A percentile compares a stretch with the other conserved stretches of the same genome.
Conservation (phyloP, 768 basidiomycete species). For the Lactarius deliciosus region DNA sequence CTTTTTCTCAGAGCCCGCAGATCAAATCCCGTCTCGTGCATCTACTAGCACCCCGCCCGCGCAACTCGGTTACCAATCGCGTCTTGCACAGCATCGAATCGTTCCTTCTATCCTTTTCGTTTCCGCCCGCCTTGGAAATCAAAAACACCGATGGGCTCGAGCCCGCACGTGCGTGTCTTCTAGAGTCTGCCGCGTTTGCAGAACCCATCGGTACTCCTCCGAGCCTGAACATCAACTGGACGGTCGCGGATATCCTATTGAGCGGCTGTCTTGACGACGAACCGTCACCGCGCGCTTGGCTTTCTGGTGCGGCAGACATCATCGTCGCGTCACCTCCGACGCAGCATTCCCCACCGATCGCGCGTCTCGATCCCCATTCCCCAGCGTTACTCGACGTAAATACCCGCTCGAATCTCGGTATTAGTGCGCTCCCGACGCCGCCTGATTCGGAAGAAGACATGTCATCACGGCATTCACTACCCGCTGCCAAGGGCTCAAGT, state of each 20-base stretch:
- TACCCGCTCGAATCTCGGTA: background rate
- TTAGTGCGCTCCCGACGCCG: conserved; percentile 33
- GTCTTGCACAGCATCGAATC: conserved; percentile 39
- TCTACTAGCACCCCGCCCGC: conserved; percentile 34
- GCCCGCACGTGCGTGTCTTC: conserved; percentile 14
- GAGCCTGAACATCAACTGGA: conserved; percentile 33
- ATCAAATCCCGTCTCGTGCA: conserved; percentile 36
- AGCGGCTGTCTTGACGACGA: conserved; percentile 38
- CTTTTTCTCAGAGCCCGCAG: conserved; percentile 13
- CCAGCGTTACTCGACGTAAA: background rate
- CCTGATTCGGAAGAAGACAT: conserved; percentile 36
- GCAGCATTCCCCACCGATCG: background rate
- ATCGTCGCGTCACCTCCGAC: conserved; percentile 30
- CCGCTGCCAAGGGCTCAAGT: background rate
- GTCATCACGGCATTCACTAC: background rate
- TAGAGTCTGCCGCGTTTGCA: conserved; percentile 21
- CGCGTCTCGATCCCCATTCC: background rate
- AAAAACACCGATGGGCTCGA: background rate
- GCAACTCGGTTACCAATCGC: conserved; percentile 33
- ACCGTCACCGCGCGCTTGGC: conserved; percentile 34
- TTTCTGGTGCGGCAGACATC: conserved; percentile 37
- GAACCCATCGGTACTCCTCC: conserved; percentile 21
- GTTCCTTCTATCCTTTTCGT: conserved; percentile 40
- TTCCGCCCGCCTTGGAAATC: conserved; percentile 23
- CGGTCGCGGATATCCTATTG: conserved; percentile 38